Conservation (phyloP, 306 rosid species). For the apple (Malus domestica) region DNA sequence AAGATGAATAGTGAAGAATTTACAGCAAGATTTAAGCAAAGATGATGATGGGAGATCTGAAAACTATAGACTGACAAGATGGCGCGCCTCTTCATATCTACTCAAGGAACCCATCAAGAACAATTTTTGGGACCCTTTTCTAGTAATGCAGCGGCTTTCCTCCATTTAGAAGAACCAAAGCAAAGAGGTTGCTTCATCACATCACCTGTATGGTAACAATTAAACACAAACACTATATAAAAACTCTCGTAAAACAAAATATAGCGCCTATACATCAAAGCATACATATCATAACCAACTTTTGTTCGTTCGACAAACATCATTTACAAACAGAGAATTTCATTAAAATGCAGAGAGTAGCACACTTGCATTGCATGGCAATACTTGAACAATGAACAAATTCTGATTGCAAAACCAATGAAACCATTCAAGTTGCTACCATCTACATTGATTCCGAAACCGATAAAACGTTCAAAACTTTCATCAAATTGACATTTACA, state of each 20-base stretch:
- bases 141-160: background rate
- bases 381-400: background rate
- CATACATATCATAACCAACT: background rate
- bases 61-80: background rate
- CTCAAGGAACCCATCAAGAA: background rate
- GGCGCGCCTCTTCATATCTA: background rate
- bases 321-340: background rate
- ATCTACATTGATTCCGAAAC: background rate
- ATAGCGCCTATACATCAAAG: background rate
- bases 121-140: background rate
- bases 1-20: background rate
- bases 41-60: background rate
- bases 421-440: background rate
- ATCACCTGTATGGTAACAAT: background rate
- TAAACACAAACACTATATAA: background rate
- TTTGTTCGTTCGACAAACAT: background rate
- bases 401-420: background rate
- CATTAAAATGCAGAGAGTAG: background rate
- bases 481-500: background rate
- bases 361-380: background rate
- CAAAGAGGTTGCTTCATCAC: background rate
- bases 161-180: background rate
- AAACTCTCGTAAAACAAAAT: background rate
- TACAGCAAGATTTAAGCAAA: background rate
- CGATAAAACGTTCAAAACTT: background rate